A percentile compares a stretch with the other conserved stretches of the same genome.
These are phyloP conservation scores for Acacia pycnantha DNA, from an alignment of 331 rosid species.

Conservation along the genomic window DNA sequence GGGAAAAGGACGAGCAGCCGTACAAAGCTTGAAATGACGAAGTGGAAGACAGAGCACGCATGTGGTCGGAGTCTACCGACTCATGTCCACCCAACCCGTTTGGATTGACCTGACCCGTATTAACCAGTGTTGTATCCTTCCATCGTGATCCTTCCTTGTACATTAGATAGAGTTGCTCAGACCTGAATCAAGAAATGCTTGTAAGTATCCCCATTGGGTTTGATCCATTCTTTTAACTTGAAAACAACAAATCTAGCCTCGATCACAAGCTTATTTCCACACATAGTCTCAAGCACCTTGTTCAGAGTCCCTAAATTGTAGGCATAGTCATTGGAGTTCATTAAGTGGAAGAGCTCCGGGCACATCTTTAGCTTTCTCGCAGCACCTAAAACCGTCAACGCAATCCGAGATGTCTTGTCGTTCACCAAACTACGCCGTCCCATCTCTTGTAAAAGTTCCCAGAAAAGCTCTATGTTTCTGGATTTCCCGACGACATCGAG, in stretches of 20 bases:
- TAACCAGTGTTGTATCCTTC: no score
- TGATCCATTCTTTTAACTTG: constrained; percentile 59
- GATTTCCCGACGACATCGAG: constrained; percentile 47
- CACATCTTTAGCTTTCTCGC: constrained; percentile 69
- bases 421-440: constrained; percentile 48
- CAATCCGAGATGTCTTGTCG: constrained; percentile 50
- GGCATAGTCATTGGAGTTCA: constrained; percentile 52
- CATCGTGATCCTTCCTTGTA: no score
- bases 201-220: constrained; percentile 53
- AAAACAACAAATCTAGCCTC: constrained; percentile 61
- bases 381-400: constrained; percentile 51
- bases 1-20: background rate
- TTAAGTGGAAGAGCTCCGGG: constrained; percentile 65
- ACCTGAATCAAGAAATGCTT: constrained; percentile 25
- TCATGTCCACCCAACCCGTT: no score
- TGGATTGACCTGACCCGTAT: no score
- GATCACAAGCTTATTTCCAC: constrained; percentile 52
- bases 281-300: constrained; percentile 49
- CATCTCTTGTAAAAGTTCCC: constrained; percentile 48
- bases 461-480: constrained; percentile 62
- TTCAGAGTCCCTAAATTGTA: constrained; percentile 57
- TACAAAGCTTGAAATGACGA: background rate
- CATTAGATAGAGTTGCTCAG: no score
- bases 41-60: background rate
- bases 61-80: no score